Conservation (phyloP, 495 filamentous ascomycete genomes). For the Amphirosellinia nigrospora region DNA sequence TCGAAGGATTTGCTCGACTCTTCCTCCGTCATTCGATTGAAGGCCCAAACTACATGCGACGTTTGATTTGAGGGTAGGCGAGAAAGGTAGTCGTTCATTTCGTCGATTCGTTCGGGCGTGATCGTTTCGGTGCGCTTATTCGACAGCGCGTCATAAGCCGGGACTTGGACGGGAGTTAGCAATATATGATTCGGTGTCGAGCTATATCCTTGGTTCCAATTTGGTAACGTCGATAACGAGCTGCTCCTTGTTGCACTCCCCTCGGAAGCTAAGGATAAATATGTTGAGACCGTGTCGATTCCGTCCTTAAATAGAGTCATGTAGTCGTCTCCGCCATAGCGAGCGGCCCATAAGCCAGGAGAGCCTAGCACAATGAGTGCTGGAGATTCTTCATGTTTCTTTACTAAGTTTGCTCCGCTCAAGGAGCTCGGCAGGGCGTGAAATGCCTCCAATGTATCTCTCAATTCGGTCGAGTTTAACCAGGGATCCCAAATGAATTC, state of each 20-base stretch:
- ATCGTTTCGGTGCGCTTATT: conserved; percentile 54
- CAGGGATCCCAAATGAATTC: conserved; percentile 69
- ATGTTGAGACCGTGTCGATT: conserved; percentile 50
- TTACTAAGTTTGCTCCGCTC: conserved; percentile 13
- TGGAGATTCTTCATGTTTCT: conserved; percentile 32
- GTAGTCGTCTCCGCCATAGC: conserved; percentile 53
- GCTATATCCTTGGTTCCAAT: conserved; percentile 7
- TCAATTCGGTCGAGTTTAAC: conserved; percentile 59
- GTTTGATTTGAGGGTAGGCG: conserved; percentile 49
- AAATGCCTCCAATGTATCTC: conserved; percentile 47
- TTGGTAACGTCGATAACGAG: conserved; percentile 20
- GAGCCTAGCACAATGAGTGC: conserved; percentile 54
- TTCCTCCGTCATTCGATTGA: conserved; percentile 49
- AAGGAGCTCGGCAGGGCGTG: conserved; percentile 19
- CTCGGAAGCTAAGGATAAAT: conserved; percentile 34
- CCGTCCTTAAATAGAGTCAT: conserved; percentile 54
- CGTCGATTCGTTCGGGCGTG: conserved; percentile 55
- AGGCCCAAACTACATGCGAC: conserved; percentile 60
- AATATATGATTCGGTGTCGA: conserved; percentile 48
- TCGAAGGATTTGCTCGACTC: conserved; percentile 45
- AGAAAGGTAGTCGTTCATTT: conserved; percentile 62
- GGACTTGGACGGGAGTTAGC: conserved; percentile 61
- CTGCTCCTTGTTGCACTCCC: conserved; percentile 10
- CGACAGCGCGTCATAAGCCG: conserved; percentile 57
- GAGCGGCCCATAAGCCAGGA: conserved; percentile 63